A percentile compares a stretch with the other conserved stretches of the same genome.
Evolutionary conservation across 2,329 filamentous ascomycete genomes (phyloP).

Genomic region (Colletotrichum plurivorum): DNA sequence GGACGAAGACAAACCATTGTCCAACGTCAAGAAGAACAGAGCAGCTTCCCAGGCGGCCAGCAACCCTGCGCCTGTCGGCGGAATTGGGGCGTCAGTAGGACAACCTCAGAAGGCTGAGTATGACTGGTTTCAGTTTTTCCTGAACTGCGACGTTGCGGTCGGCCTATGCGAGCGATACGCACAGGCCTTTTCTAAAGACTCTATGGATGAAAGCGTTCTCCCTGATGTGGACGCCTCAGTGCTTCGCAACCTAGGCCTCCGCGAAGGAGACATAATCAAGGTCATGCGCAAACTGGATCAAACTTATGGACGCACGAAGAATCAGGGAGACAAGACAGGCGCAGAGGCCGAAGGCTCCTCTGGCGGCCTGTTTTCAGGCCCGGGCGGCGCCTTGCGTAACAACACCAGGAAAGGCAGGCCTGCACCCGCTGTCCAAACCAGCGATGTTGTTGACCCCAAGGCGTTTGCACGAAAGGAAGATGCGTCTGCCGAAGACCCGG

Average conservation of each 20-base stretch:
- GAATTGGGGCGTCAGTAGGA: slow-evolving; percentile 72
- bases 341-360: slow-evolving; percentile 59
- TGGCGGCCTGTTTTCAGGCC: slow-evolving; percentile 87
- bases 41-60: slow-evolving; percentile 47
- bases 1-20: slow-evolving; percentile 94
- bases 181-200: slow-evolving; percentile 89
- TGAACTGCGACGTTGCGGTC: slow-evolving; percentile 90
- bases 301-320: slow-evolving; percentile 78
- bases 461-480: slow-evolving; percentile 79
- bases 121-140: slow-evolving; percentile 99
- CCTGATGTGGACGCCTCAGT: slow-evolving; percentile 89
- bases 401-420: slow-evolving; percentile 95
- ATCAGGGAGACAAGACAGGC: slow-evolving; percentile 65
- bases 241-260: slow-evolving; percentile 89
- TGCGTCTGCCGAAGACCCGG: slow-evolving; percentile 53
- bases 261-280: slow-evolving; percentile 96
- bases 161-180: slow-evolving; percentile 96
- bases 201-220: slow-evolving; percentile 94
- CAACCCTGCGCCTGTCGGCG: slow-evolving; percentile 45
- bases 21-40: slow-evolving; percentile 79
- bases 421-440: slow-evolving; percentile 86
- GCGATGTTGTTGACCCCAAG: slow-evolving; percentile 88
- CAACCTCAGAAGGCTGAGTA: slow-evolving; percentile 78
- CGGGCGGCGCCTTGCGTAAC: slow-evolving; percentile 91
- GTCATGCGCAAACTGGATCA: slow-evolving; percentile 91